Evolutionary conservation across 1,284 basidiomycete species (phyloP), one percentile per base, ranked within the genome.

Genomic region (Heterobasidion parviporum): DNA sequence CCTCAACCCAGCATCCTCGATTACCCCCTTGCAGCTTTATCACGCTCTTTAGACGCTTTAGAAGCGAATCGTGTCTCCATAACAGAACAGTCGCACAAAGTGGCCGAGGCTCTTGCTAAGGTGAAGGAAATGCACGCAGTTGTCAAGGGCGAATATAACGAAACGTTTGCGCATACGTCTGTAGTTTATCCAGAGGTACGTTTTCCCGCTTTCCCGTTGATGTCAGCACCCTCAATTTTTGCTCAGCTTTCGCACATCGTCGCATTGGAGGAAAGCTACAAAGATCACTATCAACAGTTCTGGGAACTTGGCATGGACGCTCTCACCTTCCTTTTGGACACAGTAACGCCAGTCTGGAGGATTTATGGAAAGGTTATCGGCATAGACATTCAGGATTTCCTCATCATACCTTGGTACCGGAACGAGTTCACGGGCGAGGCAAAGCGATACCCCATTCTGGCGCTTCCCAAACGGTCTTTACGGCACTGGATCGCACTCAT

Each of bases 351-450:
- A 0, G 80, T 89, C 64, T 89, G 87, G 87, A 74, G 87, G 57
- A 85, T 77, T 43, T 88, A 89, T 58, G 87, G 87, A 50, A 88
- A 85, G 61, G 78, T 80, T 12, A 87, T 90, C 55, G 85, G 86
- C 45, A 78, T 86, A 64, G 87, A 89, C 62, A 74, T 87, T 44
- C 82, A 83, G 54, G 85, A 88, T 61, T 89, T 89, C 65, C 78
- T 89, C 59, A 85, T 89, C 62, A 81, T 90, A 59, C 87, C 87
- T 8, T 77, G 86, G 63, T 89, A 89, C 62, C 79, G 88, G 46
- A 87, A 89, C 66, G 87, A 89, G 63, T 89, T 89, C 65, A 89
- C 87, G 0, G 87, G 87, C 44, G 85, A 87, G 70, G 57, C 80
- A 43, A 84, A 86, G 61, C 75, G 82, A 62, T 89, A 88, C 63